Percentiles rank a stretch among this genome's conserved stretches.
phyloP scores from a whole-genome alignment of 202 grass and related monocot genomes.

The Hordeum pubiflorum region DNA sequence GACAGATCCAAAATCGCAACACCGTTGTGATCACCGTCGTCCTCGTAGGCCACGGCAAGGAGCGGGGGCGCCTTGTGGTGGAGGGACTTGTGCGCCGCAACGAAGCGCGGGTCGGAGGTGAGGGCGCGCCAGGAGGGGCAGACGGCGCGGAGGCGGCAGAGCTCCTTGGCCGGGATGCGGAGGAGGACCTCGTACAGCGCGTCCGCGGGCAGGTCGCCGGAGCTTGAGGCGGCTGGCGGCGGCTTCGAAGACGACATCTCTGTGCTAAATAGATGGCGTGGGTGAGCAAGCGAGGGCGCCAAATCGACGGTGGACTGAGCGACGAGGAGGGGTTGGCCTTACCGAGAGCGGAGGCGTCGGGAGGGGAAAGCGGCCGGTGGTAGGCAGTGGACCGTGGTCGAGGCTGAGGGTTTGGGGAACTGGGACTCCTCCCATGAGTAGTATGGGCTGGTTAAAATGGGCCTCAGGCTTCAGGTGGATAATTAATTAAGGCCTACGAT shows the following conservation, averaged over 20 bases:
- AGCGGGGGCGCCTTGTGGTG: not conserved
- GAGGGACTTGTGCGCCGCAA: not conserved
- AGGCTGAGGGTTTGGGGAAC: too few species aligned
- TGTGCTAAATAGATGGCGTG: not conserved
- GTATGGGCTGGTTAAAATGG: too few species aligned
- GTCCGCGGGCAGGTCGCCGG: not conserved
- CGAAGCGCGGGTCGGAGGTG: not conserved
- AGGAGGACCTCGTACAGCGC: constrained; percentile 5
- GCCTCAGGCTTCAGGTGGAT: too few species aligned
- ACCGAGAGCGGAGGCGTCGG: not conserved
- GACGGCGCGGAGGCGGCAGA: constrained; percentile 11
- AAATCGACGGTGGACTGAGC: not conserved
- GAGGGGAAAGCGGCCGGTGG: too few species aligned
- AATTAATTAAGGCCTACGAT: too few species aligned
- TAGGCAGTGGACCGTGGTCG: too few species aligned
- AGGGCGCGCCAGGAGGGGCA: not conserved
- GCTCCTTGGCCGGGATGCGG: not conserved
- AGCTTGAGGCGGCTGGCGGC: not conserved
- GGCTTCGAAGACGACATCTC: not conserved
- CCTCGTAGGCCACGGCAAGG: not conserved
- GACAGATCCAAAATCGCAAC: not conserved
- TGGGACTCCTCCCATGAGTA: too few species aligned
- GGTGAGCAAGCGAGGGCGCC: not conserved
- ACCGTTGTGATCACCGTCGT: not conserved
- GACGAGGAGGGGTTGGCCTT: not conserved